Evolutionary conservation across 768 basidiomycete species (phyloP), one percentile per base, ranked within the genome.

Genomic region (Rhodotorula kratochvilovae): DNA sequence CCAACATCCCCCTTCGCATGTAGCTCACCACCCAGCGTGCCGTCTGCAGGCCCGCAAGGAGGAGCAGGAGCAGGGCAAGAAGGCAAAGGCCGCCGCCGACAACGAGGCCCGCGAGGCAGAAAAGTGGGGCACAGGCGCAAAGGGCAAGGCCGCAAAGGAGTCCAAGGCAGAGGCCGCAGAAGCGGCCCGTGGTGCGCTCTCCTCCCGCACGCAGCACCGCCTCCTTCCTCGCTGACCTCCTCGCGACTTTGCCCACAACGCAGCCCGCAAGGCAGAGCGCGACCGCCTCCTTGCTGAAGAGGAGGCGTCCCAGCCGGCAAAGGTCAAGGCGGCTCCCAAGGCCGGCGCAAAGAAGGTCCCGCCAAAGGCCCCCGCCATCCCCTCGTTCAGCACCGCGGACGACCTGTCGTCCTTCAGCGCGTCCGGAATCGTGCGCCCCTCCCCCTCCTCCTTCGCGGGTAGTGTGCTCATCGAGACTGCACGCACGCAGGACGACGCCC

Each of bases 221-320:
- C 43, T 17, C 45, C 23, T 17, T 45, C 23, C 33, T 31, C 51
- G 42, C 23, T 15, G n/a, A 23, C 43, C 10, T 46, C 7, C 31
- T 42, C 35, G 19, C 59, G 53, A 39, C 51, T 50, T 59, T 39
- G 11, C 42, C 42, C 25, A n/a, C n/a, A n/a, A n/a, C 35, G 25
- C 54, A 63, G 77, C 76, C 23, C 63, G 61, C 48, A 74, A 71
- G 42, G 71, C 71, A 25, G 76, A 78, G 45, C 66, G 66, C n/a
- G 74, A 71, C 25, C 74, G 76, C 5, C 64, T 78, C 35, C 76
- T 76, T 54, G 78, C 77, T 17, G 76, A 72, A 36, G 78, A 79
- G 48, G 78, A 79, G 56, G 77, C 77, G 0, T 61, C 76, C 1
- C 15, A 62, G 27, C 67, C 71, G 4, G 72, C 68, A 31, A 70